Evolutionary conservation across 768 basidiomycete species (phyloP), one percentile per base, ranked within the genome.

Genomic region (Lactifluus hygrophoroides): DNA sequence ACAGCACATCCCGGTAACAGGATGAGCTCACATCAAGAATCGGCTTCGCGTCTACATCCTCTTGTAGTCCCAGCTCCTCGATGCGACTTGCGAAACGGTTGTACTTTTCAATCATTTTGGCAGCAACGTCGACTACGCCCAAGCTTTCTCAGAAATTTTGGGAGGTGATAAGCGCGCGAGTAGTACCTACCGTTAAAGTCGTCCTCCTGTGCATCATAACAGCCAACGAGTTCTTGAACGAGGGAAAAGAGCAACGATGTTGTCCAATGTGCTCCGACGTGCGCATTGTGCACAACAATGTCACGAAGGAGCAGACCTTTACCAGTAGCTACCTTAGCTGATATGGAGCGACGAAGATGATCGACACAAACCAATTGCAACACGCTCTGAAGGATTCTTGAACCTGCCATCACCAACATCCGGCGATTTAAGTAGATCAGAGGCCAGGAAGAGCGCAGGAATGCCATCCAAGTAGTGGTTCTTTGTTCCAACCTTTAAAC

Each of bases 401-500:
- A n/a, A n/a, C 54, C 65, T 72, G 40, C 67, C 67, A 40, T 75
- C 64, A 4, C 71, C 68, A 23, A 70, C 48, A 16, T 65, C 66
- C 10, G 76, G 74, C 30, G 69, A 64, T 51, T 67, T 66, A 16
- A 86, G 58, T 16, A 81, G 52, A 9, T 74, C 73, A 0, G 78
- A 74, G 6, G 84, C 85, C 16, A 72, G 68, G 67, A 85, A 91
- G 2, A 88, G 75, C 1, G 75, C 71, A 3, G 87, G 88, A 44
- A 89, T 80, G 19, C 88, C 91, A 66, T 87, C 88, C 17, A 88
- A 71, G 62, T 82, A 90, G 66, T 89, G 84, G 61, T 86, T 82
- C 65, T 88, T 86, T 19, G 78, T 76, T 10, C 90, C 90, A 27
- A 92, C 76, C 69, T 94, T 97, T 57, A 96, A 71, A 6, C 89